A percentile compares a stretch with the other conserved stretches of the same genome.
These are phyloP conservation scores for Juncus effusus DNA, from an alignment of 176 grass and related monocot species.

Conservation along the genomic window DNA sequence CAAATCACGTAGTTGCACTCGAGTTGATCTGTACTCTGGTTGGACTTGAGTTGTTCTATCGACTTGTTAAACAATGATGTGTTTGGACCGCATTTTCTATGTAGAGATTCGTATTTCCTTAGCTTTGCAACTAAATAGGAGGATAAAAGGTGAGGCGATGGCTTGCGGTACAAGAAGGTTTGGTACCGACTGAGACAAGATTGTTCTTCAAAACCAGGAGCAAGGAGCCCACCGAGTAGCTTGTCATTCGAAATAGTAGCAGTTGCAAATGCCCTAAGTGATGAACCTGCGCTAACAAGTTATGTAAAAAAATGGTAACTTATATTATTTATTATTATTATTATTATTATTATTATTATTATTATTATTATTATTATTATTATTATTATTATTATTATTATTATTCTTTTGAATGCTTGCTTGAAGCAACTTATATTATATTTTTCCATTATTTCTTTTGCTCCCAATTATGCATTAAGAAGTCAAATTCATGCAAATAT, in stretches of 20 bases:
- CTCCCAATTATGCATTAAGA: too few relatives aligned
- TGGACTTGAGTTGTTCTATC: constrained; percentile 41
- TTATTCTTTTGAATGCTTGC: too few relatives aligned
- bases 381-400: too few relatives aligned
- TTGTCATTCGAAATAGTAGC: constrained; percentile 24
- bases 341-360: too few relatives aligned
- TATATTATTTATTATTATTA: too few relatives aligned
- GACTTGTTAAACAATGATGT: constrained; percentile 41
- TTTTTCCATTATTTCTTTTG: too few relatives aligned
- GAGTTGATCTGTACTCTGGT: constrained; percentile 33
- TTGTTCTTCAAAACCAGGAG: constrained; percentile 34
- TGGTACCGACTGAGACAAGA: constrained; percentile 67
- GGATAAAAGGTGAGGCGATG: constrained; percentile 36
- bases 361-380: too few relatives aligned
- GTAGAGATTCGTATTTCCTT: constrained; percentile 57
- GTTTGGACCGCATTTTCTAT: constrained; percentile 52
- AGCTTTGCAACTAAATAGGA: constrained; percentile 43
- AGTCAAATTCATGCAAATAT: too few relatives aligned
- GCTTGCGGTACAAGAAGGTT: constrained; percentile 38
- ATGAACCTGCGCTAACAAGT: neutral
- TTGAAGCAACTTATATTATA: too few relatives aligned
- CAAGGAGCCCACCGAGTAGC: constrained; percentile 60
- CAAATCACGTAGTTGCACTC: constrained; percentile 77
- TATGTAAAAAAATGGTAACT: too few relatives aligned
- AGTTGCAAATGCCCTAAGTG: neutral